Evolutionary conservation across 202 grass and related monocot genomes (phyloP).

Genomic region (Setaria italica): DNA sequence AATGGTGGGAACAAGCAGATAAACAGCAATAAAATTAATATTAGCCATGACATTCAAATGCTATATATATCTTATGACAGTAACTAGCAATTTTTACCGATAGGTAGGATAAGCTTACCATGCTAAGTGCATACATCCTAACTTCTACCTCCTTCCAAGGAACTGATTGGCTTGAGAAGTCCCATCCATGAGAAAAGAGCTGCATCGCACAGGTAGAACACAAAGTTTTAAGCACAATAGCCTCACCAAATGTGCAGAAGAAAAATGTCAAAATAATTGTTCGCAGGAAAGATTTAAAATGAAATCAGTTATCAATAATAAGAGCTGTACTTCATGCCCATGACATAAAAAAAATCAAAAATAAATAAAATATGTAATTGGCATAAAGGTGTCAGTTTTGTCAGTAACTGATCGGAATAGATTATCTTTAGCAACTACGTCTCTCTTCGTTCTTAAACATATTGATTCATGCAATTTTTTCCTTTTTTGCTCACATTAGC

Average conservation of each 20-base stretch:
- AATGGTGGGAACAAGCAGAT: background rate
- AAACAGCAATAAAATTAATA: constrained; percentile 17
- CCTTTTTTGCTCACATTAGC: background rate
- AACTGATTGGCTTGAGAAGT: constrained; percentile 71
- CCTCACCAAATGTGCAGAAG: constrained; percentile 27
- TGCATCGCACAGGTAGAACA: constrained; percentile 36
- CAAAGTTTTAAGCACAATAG: constrained; percentile 28
- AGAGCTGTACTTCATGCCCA: background rate
- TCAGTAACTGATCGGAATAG: background rate
- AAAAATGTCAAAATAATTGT: constrained; percentile 22
- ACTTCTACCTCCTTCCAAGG: constrained; percentile 90
- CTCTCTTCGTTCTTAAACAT: background rate
- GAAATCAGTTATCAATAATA: constrained; percentile 5
- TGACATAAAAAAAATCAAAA: background rate
- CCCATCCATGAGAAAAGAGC: constrained; percentile 74
- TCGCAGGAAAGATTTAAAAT: background rate
- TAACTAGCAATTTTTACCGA: constrained; percentile 12
- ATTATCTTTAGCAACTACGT: constrained; percentile 2
- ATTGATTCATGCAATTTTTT: background rate
- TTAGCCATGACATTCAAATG: constrained; percentile 29
- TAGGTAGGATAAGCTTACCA: constrained; percentile 57
- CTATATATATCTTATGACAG: constrained; percentile 26
- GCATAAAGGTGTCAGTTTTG: background rate
- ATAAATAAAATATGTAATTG: constrained; percentile 15
- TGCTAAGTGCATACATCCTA: constrained; percentile 86